Evolutionary conservation across 495 filamentous ascomycete species (phyloP), one percentile per base, ranked within the genome.

Genomic region (Aspergillus steynii): DNA sequence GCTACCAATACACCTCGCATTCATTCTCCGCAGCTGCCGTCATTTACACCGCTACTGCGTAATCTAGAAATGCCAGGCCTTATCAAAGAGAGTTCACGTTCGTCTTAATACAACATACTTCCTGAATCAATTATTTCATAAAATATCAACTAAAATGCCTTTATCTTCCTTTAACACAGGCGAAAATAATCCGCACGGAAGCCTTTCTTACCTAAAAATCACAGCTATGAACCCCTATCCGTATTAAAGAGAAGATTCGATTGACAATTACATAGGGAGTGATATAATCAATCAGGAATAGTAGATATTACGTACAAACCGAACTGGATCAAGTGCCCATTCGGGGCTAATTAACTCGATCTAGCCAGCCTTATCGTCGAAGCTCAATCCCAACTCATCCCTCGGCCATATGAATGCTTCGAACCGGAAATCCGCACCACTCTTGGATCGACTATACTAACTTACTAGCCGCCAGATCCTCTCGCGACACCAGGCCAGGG

Each of bases 231-330:
- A 32, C 7, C 31, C 31, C 31, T 32, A 32, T 32, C 31, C 31
- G 31, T 32, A 32, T 32, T 7, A 7, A 32, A 32, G 31, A 32
- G 31, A 32, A 32, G 31, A 32, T 32, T 32, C 4, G 31, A 32
- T 32, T 32, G 31, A 32, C 31, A 32, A 32, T 32, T 32, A 7
- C 7, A 32, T 32, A 32, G 31, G 31, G 31, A 32, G 31, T 32
- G 31, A 49, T 15, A 14, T 49, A 9, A 49, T 49, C 25, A 49
- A 49, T 49, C 46, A 14, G 53, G 53, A 55, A 42, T 31, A 37
- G 12, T 26, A 55, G 50, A 53, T 53, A 5, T 28, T 53, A 4
- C 27, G 50, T 37, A 55, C 53, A 55, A 55, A 37, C 32, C 53
- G 53, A 9, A 26, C 12, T 9, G 12, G 46, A 26, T 49, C 25